Evolutionary conservation across 2,329 filamentous ascomycete genomes (phyloP).

Genomic region (Aspergillus pseudoterreus): DNA sequence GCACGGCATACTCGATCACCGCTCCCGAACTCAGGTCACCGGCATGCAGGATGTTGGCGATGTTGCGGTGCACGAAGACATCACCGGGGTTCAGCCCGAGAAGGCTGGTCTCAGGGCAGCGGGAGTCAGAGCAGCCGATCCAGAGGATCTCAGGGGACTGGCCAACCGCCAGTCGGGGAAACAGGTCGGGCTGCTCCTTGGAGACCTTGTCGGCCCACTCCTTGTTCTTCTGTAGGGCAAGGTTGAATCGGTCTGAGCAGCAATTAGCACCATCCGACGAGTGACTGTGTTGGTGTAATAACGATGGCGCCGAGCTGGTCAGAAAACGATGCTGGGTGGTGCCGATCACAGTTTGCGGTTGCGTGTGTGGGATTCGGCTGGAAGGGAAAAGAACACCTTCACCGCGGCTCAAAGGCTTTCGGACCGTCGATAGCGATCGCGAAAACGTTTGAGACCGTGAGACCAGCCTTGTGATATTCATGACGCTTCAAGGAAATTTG

Average conservation of each 20-base stretch:
- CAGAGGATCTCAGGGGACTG: slow-evolving; percentile 66
- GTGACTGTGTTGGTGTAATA: slow-evolving; percentile 13
- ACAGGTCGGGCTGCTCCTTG: slow-evolving; percentile 66
- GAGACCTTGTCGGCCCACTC: slow-evolving; percentile 65
- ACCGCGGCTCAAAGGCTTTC: slow-evolving; percentile 6
- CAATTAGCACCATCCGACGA: slow-evolving; percentile 14
- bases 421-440: slow-evolving; percentile 7
- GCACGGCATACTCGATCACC: slow-evolving; percentile 77
- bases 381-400: background rate
- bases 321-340: slow-evolving; percentile 13
- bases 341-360: background rate
- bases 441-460: slow-evolving; percentile 14
- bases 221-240: slow-evolving; percentile 65
- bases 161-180: slow-evolving; percentile 62
- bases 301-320: slow-evolving; percentile 17
- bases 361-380: background rate
- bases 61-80: slow-evolving; percentile 86
- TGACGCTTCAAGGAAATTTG: slow-evolving; percentile 9
- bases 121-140: slow-evolving; percentile 84
- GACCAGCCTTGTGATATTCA: slow-evolving; percentile 22
- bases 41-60: slow-evolving; percentile 75
- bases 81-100: slow-evolving; percentile 76
- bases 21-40: slow-evolving; percentile 71
- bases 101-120: slow-evolving; percentile 78
- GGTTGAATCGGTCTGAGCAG: slow-evolving; percentile 54